Conservation (phyloP, 805 yeast genomes). For the Torulaspora maleeae region DNA sequence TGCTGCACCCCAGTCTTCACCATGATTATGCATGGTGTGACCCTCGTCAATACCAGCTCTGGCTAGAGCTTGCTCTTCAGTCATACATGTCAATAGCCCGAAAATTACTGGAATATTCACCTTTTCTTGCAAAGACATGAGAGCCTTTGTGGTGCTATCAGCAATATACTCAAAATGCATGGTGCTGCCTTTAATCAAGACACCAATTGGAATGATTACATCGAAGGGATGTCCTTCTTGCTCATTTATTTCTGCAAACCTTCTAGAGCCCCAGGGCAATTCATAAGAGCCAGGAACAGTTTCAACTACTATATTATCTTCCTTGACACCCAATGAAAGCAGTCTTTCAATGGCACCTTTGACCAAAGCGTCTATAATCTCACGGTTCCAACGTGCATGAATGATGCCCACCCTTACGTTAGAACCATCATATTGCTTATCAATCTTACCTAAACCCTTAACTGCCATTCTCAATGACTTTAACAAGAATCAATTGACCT, state of each 20-base stretch:
- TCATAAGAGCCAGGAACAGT: slow-evolving; percentile 95
- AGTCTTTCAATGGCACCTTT: slow-evolving; percentile 67
- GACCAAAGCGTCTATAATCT: slow-evolving; percentile 73
- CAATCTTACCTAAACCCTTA: slow-evolving; percentile 73
- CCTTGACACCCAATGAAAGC: slow-evolving; percentile 60
- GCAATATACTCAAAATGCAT: slow-evolving; percentile 98
- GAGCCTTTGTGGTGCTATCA: slow-evolving; percentile 77
- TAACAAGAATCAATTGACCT: neutral
- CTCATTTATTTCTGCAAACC: slow-evolving; percentile 44
- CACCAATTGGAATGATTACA: slow-evolving; percentile 91
- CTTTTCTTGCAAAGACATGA: slow-evolving; percentile 75
- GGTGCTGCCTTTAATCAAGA: slow-evolving; percentile 90
- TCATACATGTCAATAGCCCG: slow-evolving; percentile 88
- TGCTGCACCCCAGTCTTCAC: slow-evolving; percentile 98
- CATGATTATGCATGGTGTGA: slow-evolving; percentile 78
- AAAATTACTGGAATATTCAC: slow-evolving; percentile 78
- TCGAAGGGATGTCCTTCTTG: slow-evolving; percentile 52
- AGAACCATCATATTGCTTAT: slow-evolving; percentile 65
- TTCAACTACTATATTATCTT: slow-evolving; percentile 72
- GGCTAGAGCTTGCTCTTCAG: slow-evolving; percentile 88
- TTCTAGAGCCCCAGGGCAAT: slow-evolving; percentile 75
- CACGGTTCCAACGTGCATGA: slow-evolving; percentile 92
- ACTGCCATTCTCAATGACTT: slow-evolving; percentile 52
- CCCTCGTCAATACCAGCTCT: slow-evolving; percentile 84
- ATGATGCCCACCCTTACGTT: slow-evolving; percentile 73